Conservation (phyloP, 179 eudicot genomes). For the Vitellaria paradoxa region DNA sequence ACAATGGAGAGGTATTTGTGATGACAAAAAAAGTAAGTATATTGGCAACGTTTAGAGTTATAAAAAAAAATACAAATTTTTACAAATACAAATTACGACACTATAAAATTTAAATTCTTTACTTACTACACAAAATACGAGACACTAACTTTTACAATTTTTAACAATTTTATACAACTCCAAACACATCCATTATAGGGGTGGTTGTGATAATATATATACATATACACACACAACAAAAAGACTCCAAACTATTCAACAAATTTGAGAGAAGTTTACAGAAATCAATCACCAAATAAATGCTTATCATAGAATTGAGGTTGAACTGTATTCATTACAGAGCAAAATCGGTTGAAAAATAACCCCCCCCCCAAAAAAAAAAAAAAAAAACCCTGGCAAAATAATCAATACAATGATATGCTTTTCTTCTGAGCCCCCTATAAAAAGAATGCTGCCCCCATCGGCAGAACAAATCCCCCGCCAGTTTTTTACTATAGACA, state of each 20-base stretch:
- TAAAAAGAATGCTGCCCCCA: constrained; percentile 20
- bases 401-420: not conserved
- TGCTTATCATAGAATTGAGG: not conserved
- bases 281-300: constrained; percentile 5
- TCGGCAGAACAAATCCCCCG: constrained; percentile 13
- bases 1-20: too few relatives aligned
- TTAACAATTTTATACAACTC: too few relatives aligned
- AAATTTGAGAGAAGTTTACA: not conserved
- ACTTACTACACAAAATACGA: too few relatives aligned
- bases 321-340: constrained; percentile 13
- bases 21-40: too few relatives aligned
- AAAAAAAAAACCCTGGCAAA: not conserved
- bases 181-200: too few relatives aligned
- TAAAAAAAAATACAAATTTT: too few relatives aligned
- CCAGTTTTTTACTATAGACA: constrained; percentile 24
- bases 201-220: too few relatives aligned
- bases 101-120: too few relatives aligned
- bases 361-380: too few relatives aligned
- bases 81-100: too few relatives aligned
- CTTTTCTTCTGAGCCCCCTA: constrained; percentile 15
- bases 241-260: not conserved
- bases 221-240: not conserved
- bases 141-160: too few relatives aligned
- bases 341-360: not conserved
- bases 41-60: too few relatives aligned